Evolutionary conservation across 768 basidiomycete species (phyloP).

Genomic region (Xerocomellus amylosporus): DNA sequence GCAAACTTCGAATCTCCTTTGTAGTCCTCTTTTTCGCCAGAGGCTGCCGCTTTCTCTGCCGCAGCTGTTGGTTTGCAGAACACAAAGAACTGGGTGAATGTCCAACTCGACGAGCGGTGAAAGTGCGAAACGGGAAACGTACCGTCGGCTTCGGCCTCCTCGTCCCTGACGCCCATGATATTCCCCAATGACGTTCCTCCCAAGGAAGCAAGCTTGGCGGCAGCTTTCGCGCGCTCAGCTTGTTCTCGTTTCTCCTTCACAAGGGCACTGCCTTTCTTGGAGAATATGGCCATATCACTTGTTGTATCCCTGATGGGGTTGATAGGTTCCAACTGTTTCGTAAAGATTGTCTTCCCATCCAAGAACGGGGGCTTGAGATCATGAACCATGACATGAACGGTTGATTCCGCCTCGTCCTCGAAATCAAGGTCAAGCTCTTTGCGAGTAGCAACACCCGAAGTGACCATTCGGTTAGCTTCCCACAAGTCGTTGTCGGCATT

Average conservation of each 20-base stretch:
- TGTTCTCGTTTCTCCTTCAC: constrained; percentile 97
- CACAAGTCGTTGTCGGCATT: constrained; percentile 98
- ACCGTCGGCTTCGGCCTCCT: constrained; percentile 91
- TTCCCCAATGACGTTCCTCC: constrained; percentile 96
- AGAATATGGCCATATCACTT: constrained; percentile 93
- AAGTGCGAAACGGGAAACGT: constrained; percentile 35
- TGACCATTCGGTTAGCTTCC: constrained; percentile 98
- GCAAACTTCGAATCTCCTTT: constrained; percentile 97
- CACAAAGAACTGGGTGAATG: constrained; percentile 70
- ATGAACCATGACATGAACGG: constrained; percentile 96
- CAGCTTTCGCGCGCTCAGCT: constrained; percentile 93
- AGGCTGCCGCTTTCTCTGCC: constrained; percentile 46
- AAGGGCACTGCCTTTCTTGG: constrained; percentile 92
- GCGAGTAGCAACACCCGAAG: constrained; percentile 90
- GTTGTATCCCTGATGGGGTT: constrained; percentile 93
- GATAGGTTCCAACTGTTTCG: constrained; percentile 94
- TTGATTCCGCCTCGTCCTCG: constrained; percentile 93
- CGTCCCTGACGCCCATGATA: constrained; percentile 95
- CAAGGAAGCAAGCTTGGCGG: constrained; percentile 89
- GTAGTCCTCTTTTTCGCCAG: constrained; percentile 63
- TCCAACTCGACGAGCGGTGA: constrained; percentile 51
- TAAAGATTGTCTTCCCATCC: constrained; percentile 93
- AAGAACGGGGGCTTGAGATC: constrained; percentile 97
- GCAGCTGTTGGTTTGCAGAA: constrained; percentile 45
- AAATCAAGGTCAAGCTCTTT: constrained; percentile 89